Evolutionary conservation across 176 grass and related monocot genomes (phyloP).

Genomic region (Hordeum vulgare): MorexV3_pseudomolecules_assembly NC_058520.1:457474122-457474621

Average conservation of each 20-base stretch:
- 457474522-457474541: conserved; percentile 1
- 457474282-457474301: neutral
- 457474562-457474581: conserved; percentile 13
- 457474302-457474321: neutral
- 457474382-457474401: conserved; percentile 1
- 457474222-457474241: conserved; percentile 62
- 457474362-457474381: neutral
- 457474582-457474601: conserved; percentile 64
- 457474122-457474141: conserved; percentile 91
- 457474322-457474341: neutral
- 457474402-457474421: conserved; percentile 90
- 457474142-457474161: conserved; percentile 91
- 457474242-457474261: neutral
- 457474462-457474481: conserved; percentile 86
- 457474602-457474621: conserved; percentile 65
- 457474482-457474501: conserved; percentile 54
- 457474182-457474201: conserved; percentile 93
- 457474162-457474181: conserved; percentile 92
- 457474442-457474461: conserved; percentile 94
- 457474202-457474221: conserved; percentile 97
- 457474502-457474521: neutral
- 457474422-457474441: conserved; percentile 99
- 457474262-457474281: neutral
- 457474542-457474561: neutral
- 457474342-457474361: neutral